Evolutionary conservation across 2,329 filamentous ascomycete genomes (phyloP), one percentile per base, ranked within the genome.

Genomic region (Cyphellophora europaea): DNA sequence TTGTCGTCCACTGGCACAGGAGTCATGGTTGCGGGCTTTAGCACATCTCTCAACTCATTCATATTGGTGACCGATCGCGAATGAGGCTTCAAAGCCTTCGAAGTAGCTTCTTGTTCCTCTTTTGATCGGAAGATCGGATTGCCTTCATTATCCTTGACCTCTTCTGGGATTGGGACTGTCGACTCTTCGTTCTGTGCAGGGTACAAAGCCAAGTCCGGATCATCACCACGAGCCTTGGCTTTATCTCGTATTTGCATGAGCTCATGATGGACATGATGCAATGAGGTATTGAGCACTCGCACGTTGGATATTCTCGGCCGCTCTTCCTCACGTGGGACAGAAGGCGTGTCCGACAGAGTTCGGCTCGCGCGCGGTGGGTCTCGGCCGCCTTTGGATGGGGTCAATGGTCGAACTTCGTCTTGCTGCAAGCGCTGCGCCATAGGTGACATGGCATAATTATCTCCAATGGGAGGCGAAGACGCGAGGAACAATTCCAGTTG

Each of bases 251-350:
- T 59, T 54, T 87, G 81, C 73, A 96, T 89, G 48, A 82, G 91
- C 35, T 91, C 88, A 43, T 81, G 80, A 59, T 98, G 91, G 41
- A 93, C 93, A 19, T 83, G 78, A 5, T 91, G 86, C 28, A 98
- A 64, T 58, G 87, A 95, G 46, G 84, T 93, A 3, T 91, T 88
- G 8, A 98, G 66, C 32, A 98, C 85, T 42, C 85, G 85, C 34
- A 98, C 84, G 47, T 93, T 94, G 59, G 82, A 93, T 32, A 83
- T 68, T 41, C 83, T 75, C 3, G 75, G 68, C 17, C 52, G 47
- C 23, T 61, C 68, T 52, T 35, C 62, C 63, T 48, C 47, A 32
- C 36, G 39, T 11, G 35, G 11, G 11, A 37, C 11, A 27, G 32
- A 29, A 18, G 47, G 42, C 15, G 47, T 48, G 16, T 49, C 45